Base-by-base conservation (phyloP, 177 flowering plant species). In the Vitis hybrid region DNA sequence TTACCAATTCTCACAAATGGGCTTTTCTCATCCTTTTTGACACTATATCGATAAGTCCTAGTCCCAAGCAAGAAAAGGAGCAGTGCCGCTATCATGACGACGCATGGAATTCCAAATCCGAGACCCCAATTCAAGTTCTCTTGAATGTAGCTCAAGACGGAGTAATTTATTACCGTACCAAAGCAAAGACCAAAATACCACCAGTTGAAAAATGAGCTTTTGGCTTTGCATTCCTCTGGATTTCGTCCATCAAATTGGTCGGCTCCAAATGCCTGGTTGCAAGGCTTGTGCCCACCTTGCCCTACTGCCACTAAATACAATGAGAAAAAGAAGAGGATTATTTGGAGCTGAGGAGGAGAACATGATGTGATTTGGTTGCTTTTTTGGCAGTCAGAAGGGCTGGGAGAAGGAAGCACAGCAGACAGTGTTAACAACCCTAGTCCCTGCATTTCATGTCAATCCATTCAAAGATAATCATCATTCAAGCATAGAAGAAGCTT, bases 201-300 rank as follows among this genome's bases (percentile, higher is more conserved):
- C 91, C 88, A 87, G 63, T 87, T 87, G 76, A 87, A 87, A 79
- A 85, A 87, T 4, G 91, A 85, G 78, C 91, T 84, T 76, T 78
- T 84, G 9, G 85, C 76, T 63, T 70, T 81, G 72, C 76, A 50
- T 65, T 87, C 88, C 11, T 74, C 53, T 2, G 84, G 76, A 53
- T 85, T 69, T 30, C 41, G 58, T 5, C 63, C 80, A 60, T 87
- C 87, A 20, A 87, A 87, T 64, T 85, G 88, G 67, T 85, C 87
- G 0, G 86, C 86, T 8, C 87, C 88, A 64, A 85, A 84, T 2
- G 85, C 86, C 59, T 84, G 85, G 24, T 78, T 80, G 46, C 86
- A 84, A 14, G 87, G 89, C 64, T 80, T 85, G 63, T 84, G 85
- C 60, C 87, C 89, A 15, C 81, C 82, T 58, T 76, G 82, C 0